A percentile compares a stretch with the other conserved stretches of the same genome.
phyloP scores from a whole-genome alignment of 805 yeast genomes.

The Candida parachauliodes region DNA sequence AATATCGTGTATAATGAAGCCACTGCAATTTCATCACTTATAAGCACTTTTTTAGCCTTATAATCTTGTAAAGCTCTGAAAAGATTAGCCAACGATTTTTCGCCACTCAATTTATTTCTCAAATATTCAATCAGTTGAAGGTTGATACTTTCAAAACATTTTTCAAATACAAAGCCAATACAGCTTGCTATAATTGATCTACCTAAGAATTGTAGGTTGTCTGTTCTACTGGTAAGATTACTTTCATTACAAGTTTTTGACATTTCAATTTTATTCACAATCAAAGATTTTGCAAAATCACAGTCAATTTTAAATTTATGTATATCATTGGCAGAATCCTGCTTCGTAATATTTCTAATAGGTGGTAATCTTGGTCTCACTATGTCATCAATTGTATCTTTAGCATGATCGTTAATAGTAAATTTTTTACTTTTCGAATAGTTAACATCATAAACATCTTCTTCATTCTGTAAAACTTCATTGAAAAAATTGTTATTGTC shows the following conservation, averaged over 20 bases:
- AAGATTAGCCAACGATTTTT: constrained; percentile 40
- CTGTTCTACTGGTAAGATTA: constrained; percentile 23
- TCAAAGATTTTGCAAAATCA: constrained; percentile 11
- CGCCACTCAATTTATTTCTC: constrained; percentile 40
- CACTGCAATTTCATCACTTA: constrained; percentile 48
- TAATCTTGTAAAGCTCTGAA: constrained; percentile 43
- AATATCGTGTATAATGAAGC: constrained; percentile 54
- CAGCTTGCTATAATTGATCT: constrained; percentile 51
- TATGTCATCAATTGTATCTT: constrained; percentile 45
- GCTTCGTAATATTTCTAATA: constrained; percentile 6
- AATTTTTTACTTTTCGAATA: constrained; percentile 28
- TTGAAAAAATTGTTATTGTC: constrained; percentile 21
- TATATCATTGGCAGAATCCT: constrained; percentile 1
- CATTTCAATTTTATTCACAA: constrained; percentile 45
- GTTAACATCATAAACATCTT: constrained; percentile 30
- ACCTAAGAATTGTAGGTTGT: constrained; percentile 57
- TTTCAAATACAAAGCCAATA: constrained; percentile 59
- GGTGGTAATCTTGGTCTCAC: constrained; percentile 35
- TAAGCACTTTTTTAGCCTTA: constrained; percentile 26
- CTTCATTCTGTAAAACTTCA: constrained; percentile 36
- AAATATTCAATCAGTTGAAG: constrained; percentile 54
- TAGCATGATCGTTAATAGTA: constrained; percentile 36
- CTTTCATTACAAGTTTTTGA: constrained; percentile 62
- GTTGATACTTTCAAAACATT: constrained; percentile 53
- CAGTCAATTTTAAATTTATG: constrained; percentile 4